Evolutionary conservation across 768 basidiomycete genomes (phyloP).

Genomic region (Leccinum uliginosum): DNA sequence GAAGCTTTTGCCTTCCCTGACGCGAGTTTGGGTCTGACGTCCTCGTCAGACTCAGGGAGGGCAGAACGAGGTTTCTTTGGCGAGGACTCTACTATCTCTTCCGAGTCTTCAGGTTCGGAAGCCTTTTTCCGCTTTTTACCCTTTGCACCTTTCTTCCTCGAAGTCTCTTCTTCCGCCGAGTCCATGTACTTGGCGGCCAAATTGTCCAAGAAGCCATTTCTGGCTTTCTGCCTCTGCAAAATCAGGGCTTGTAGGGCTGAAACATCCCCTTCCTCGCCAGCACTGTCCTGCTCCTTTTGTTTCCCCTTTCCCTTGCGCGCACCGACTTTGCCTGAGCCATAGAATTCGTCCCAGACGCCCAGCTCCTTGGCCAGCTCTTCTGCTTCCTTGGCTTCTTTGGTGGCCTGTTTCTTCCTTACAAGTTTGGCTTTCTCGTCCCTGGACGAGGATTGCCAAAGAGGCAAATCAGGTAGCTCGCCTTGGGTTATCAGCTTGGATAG

Average conservation of each 20-base stretch:
- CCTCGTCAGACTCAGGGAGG: constrained; percentile 60
- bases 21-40: constrained; percentile 54
- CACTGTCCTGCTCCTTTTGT: constrained; percentile 36
- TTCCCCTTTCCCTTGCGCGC: constrained; percentile 54
- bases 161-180: constrained; percentile 27
- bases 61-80: constrained; percentile 47
- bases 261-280: constrained; percentile 54
- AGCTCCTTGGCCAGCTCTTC: constrained; percentile 80
- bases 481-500: constrained; percentile 65
- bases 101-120: constrained; percentile 30
- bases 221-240: constrained; percentile 65
- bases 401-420: constrained; percentile 65
- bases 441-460: constrained; percentile 64
- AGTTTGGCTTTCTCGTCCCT: constrained; percentile 79
- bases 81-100: constrained; percentile 35
- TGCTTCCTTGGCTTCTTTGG: constrained; percentile 81
- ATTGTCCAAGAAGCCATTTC: constrained; percentile 68
- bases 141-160: constrained; percentile 40
- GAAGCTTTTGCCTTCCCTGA: constrained; percentile 42
- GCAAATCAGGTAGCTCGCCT: constrained; percentile 50
- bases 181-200: constrained; percentile 73
- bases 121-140: constrained; percentile 50
- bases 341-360: constrained; percentile 94
- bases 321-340: constrained; percentile 68
- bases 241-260: constrained; percentile 80